These are phyloP conservation scores for Globisporangium carolinianum DNA, from an alignment of 352 stramenopile genomes.

Conservation along the genomic window DNA sequence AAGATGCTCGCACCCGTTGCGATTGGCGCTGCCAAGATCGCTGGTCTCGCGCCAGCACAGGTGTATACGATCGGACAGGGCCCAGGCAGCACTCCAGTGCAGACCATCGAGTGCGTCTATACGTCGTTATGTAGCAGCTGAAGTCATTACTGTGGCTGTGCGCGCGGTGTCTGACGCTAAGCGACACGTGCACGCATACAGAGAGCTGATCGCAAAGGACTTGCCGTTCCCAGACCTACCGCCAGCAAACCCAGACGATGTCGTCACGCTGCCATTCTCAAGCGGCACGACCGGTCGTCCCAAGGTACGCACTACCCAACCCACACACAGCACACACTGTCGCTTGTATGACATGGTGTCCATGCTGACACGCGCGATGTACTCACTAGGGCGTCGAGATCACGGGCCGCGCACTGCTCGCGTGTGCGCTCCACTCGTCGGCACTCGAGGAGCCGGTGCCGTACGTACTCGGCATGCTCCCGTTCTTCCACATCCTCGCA, in stretches of 20 bases:
- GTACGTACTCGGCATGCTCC: conserved; percentile 76
- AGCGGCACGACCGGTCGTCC: conserved; percentile 86
- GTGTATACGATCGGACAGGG: conserved; percentile 25
- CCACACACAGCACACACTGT: neutral
- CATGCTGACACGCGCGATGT: neutral
- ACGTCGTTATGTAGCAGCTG: no score
- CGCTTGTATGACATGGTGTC: neutral
- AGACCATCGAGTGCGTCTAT: conserved; percentile 24
- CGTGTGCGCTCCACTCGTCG: conserved; percentile 56
- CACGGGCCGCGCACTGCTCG: conserved; percentile 70
- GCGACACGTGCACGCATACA: conserved; percentile 1
- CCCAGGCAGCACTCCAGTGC: conserved; percentile 4
- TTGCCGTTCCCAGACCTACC: conserved; percentile 4
- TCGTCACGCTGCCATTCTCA: conserved; percentile 78
- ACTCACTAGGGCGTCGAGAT: conserved; percentile 66
- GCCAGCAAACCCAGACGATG: conserved; percentile 6
- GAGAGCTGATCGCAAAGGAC: conserved; percentile 19
- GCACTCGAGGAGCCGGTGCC: conserved; percentile 43
- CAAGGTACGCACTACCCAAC: conserved; percentile 27
- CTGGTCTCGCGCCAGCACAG: conserved; percentile 2
- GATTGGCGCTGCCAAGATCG: conserved; percentile 18
- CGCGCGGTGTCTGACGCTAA: no score
- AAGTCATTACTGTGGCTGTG: no score
- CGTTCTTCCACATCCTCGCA: conserved; percentile 91
- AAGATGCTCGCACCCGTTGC: conserved; percentile 19